Evolutionary conservation across 768 basidiomycete species (phyloP), one percentile per base, ranked within the genome.

Genomic region (Lactarius sp.): DNA sequence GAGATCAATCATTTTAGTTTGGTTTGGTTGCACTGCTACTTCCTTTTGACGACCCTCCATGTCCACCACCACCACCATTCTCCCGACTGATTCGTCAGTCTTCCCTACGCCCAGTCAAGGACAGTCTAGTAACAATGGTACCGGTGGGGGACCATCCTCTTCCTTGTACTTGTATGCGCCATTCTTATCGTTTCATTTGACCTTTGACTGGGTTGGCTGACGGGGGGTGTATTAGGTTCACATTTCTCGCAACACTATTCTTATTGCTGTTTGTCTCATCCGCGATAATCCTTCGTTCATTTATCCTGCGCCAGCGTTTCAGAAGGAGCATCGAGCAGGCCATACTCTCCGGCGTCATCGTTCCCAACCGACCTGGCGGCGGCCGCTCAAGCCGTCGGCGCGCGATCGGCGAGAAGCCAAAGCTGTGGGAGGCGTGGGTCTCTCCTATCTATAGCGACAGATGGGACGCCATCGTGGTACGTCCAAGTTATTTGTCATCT

Each of bases 161-260:
- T 70, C 70, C 0, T 59, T 70, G 12, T 70, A 70, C 52, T 39
- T 70, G 70, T 70, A 44, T 59, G 69, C 7, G 6, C 9, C 2
- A 41, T 59, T 7, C 34, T 10, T 9, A 2, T 4, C 2, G 44
- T 65, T 22, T 59, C 34, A 57, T 56, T 70, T 31, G 46, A n/a
- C 46, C 22, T 9, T 20, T 22, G 20, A 37, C 31, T 34, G 4
- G 16, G 49, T 41, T 18, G 22, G 16, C 59, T 44, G 46, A 52
- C 2, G 27, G 22, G 22, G 22, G 27, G 27, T 27, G 27, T 27
- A 27, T 27, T 71, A 87, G 85, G 33, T 83, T 86, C 73, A 88
- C 87, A 4, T 90, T 88, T 69, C 81, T 89, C 42, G 85, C 87
- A 27, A 88, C 87, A 4, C 80, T 90, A 31, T 78, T 87, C 66